phyloP scores from a whole-genome alignment of 495 filamentous ascomycete genomes.

The Podospora fimiseda region DNA sequence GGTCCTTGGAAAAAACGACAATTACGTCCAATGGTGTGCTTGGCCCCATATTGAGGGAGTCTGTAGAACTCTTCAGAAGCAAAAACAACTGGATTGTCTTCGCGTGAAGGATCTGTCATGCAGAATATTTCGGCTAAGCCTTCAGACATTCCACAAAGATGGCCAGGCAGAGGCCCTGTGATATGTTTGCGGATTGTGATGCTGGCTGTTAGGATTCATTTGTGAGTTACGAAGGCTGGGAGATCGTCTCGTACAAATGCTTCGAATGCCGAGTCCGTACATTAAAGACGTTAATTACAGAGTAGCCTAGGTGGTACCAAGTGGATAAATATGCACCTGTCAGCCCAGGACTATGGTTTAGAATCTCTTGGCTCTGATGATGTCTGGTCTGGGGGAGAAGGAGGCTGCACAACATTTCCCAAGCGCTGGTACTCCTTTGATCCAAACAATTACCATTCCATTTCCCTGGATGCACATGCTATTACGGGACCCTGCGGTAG shows the following conservation, averaged over 20 bases:
- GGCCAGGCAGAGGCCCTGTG: constrained; percentile 46
- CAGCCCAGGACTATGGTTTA: too few relatives aligned
- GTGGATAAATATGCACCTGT: too few relatives aligned
- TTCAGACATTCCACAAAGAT: constrained; percentile 55
- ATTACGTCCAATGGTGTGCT: constrained; percentile 54
- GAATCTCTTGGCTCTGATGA: too few relatives aligned
- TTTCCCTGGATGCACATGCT: too few relatives aligned
- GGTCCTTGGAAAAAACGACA: constrained; percentile 61
- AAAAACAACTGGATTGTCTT: constrained; percentile 73
- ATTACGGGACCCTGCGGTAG: too few relatives aligned
- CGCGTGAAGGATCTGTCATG: constrained; percentile 64
- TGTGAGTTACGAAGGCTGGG: constrained; percentile 62
- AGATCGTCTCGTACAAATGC: constrained; percentile 59
- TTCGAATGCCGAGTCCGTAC: constrained; percentile 52
- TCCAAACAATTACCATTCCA: too few relatives aligned
- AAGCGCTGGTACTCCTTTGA: too few relatives aligned
- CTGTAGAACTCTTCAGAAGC: constrained; percentile 65
- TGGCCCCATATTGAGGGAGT: constrained; percentile 56
- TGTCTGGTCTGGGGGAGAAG: too few relatives aligned
- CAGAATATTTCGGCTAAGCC: constrained; percentile 73
- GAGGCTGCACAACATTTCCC: too few relatives aligned
- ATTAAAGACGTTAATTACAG: constrained; percentile 51
- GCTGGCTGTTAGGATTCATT: constrained; percentile 52
- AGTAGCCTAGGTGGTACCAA: too few relatives aligned
- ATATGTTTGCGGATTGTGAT: constrained; percentile 52